These are phyloP conservation scores for Hymenoscyphus salicellus DNA, from an alignment of 2,329 filamentous ascomycete species.

Conservation along the genomic window DNA sequence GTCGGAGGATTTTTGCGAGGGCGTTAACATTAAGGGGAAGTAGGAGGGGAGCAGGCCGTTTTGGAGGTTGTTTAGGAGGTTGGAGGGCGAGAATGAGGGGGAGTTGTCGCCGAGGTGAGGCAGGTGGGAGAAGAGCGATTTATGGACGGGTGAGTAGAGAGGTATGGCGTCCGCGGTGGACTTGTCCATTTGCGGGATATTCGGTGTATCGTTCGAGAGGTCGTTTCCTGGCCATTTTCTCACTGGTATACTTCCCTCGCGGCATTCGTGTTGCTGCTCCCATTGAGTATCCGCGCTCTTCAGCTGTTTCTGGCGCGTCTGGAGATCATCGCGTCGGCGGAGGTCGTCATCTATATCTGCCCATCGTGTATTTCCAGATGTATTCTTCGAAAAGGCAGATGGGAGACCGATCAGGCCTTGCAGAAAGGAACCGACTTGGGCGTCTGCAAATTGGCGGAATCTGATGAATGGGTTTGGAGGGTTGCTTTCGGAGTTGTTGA, in stretches of 20 bases:
- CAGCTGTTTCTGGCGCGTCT: constrained; percentile 25
- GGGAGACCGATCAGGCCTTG: constrained; percentile 36
- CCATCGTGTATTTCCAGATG: constrained; percentile 25
- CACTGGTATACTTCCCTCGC: constrained; percentile 20
- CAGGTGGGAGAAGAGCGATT: constrained; percentile 27
- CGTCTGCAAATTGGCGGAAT: constrained; percentile 33
- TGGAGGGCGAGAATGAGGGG: constrained; percentile 60
- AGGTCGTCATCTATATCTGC: constrained; percentile 31
- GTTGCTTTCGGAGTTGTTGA: constrained; percentile 16
- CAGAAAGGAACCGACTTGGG: constrained; percentile 33
- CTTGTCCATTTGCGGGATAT: neutral
- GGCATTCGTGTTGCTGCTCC: neutral
- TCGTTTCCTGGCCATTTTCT: constrained; percentile 6
- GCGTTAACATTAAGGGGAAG: constrained; percentile 8
- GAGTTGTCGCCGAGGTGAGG: constrained; percentile 13
- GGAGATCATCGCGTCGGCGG: constrained; percentile 28
- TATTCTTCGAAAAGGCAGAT: constrained; percentile 30
- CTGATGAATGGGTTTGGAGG: constrained; percentile 34
- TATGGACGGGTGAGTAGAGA: constrained; percentile 30
- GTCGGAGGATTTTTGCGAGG: constrained; percentile 10
- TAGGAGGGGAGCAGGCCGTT: constrained; percentile 2
- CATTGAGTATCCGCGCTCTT: constrained; percentile 22
- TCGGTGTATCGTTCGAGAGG: neutral
- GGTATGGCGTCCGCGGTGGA: constrained; percentile 25
- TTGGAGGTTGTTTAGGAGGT: constrained; percentile 58